Base-by-base conservation (phyloP, 257 asterid genomes). In the Lycium ferocissimum region DNA sequence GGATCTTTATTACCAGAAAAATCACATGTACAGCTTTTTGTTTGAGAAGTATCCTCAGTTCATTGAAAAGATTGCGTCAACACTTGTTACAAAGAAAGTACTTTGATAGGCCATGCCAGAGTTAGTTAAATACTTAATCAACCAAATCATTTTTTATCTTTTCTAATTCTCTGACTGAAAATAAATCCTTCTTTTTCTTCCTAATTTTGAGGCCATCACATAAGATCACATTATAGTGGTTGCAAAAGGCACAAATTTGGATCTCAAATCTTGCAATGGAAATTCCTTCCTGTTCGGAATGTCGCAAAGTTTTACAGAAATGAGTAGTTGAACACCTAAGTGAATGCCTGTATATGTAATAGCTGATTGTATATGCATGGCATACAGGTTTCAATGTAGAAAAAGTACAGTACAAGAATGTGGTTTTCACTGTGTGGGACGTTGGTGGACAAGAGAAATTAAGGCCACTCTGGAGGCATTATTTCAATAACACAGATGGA, bases 391-490 rank as follows among this genome's bases (percentile, higher is more conserved):
- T 96, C 91, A 96, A 96, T 88, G 99, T 96, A 49, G 99, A 96
- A 91, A 96, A 96, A 90, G 98, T 96, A 89, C 98, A 96, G 86
- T 96, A 96, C 85, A 96, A 96, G 87, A 96, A 96, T 86, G 99
- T 96, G 87, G 83, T 94, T 53, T 96, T 96, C 89, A 96, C 99
- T 38, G 99, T 96, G 88, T 96, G 99, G 99, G 99, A 96, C 87
- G 99, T 96, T 73, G 99, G 99, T 15, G 99, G 99, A 22, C 99
- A 96, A 87, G 98, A 96, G 90, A 96, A 96, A 86, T 81, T 96
- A 85, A 92, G 99, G 87, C 99, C 99, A 85, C 91, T 96, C 67
- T 96, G 99, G 99, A 94, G 98, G 89, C 99, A 96, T 90, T 96
- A 96, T 88, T 96, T 96, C 83, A 94, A 93, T 85, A 96, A 94